Evolutionary conservation across 176 grass and related monocot genomes (phyloP).

Genomic region (Phyllostachys edulis): DNA sequence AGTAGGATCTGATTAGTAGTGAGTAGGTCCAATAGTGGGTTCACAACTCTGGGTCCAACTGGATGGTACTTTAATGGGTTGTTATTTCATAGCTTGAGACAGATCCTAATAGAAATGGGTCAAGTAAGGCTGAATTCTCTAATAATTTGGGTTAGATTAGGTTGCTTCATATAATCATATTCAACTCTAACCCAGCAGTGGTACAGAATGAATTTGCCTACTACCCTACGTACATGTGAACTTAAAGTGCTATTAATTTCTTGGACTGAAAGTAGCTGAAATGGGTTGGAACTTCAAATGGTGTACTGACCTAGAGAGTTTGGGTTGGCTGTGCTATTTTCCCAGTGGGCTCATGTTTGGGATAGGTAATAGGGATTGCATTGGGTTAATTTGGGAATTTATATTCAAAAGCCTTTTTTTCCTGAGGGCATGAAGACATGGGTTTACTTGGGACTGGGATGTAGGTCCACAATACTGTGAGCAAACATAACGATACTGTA

Average conservation of each 20-base stretch:
- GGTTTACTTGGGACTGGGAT: neutral
- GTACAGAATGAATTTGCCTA: neutral
- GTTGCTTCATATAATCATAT: neutral
- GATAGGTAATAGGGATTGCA: slow-evolving; percentile 6
- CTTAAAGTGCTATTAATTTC: neutral
- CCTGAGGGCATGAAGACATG: neutral
- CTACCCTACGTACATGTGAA: neutral
- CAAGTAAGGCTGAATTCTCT: neutral
- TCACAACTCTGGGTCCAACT: neutral
- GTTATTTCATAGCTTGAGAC: neutral
- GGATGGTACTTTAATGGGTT: neutral
- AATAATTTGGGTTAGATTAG: neutral
- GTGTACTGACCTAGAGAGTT: neutral
- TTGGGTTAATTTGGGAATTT: neutral
- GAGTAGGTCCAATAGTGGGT: neutral
- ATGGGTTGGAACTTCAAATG: neutral
- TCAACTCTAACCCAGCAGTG: neutral
- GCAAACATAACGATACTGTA: neutral
- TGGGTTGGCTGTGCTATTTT: neutral
- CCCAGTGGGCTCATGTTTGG: neutral
- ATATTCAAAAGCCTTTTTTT: slow-evolving; percentile 9
- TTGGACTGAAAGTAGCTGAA: neutral
- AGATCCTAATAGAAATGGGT: neutral
- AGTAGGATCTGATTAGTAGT: neutral
- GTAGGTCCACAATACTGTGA: neutral